Conservation (phyloP, 2,329 filamentous ascomycete species). For the Arachnopeziza araneosa region DNA sequence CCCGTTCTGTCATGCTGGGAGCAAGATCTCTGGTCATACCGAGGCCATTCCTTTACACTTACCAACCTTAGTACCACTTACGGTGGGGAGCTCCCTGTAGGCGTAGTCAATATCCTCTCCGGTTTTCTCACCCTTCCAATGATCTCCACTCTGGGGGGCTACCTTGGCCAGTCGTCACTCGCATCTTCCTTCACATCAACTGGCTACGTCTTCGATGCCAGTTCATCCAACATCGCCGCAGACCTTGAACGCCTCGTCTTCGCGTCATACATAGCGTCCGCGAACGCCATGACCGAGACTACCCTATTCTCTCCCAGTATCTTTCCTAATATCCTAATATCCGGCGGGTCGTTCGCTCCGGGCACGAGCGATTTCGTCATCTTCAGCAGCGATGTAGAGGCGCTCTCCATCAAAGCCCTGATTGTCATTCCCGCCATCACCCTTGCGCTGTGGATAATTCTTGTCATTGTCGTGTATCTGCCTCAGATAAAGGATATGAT, state of each 20-base stretch:
- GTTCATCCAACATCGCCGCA: constrained; percentile 18
- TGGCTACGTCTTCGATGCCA: constrained; percentile 24
- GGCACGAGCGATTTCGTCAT: not conserved
- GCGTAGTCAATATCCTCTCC: constrained; percentile 13
- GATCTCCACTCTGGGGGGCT: constrained; percentile 3
- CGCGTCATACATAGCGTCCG: constrained; percentile 24
- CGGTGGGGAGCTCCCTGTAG: constrained; percentile 15
- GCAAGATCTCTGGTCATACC: constrained; percentile 27
- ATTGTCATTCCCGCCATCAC: not conserved
- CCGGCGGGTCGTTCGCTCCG: not conserved
- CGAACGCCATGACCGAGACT: not conserved
- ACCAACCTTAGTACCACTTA: constrained; percentile 14
- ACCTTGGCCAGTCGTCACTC: constrained; percentile 3
- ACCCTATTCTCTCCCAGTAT: constrained; percentile 4
- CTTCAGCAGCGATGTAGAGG: not conserved
- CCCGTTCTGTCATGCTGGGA: constrained; percentile 13
- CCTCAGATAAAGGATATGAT: not conserved
- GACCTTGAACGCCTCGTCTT: constrained; percentile 28
- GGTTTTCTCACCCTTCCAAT: constrained; percentile 4
- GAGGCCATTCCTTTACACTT: constrained; percentile 19
- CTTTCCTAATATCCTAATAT: not conserved
- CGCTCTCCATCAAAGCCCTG: not conserved
- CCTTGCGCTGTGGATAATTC: not conserved
- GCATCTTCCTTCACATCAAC: constrained; percentile 13
- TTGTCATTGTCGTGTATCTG: not conserved